A percentile compares a stretch with the other conserved stretches of the same genome.
These are phyloP conservation scores for Pleurotus eryngii DNA, from an alignment of 768 basidiomycete genomes.

Conservation along the genomic window DNA sequence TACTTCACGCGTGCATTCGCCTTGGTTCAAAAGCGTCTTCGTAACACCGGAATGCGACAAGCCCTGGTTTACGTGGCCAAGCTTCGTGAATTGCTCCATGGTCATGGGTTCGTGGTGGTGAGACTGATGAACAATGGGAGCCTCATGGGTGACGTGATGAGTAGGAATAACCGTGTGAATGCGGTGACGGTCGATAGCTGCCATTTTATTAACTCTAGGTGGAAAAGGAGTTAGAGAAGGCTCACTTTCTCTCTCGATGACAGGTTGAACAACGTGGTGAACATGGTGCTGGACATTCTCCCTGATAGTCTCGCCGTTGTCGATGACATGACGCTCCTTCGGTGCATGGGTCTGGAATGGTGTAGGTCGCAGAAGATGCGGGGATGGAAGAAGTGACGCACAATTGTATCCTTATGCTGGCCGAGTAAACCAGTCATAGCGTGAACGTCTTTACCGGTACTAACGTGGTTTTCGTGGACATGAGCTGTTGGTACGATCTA, in stretches of 20 bases:
- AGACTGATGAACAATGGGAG: slow-evolving; percentile 33
- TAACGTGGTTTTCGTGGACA: slow-evolving; percentile 25
- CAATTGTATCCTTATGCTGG: slow-evolving; percentile 24
- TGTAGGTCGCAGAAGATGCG: neutral
- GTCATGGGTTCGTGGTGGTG: slow-evolving; percentile 29
- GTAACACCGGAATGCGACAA: neutral
- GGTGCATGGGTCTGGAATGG: slow-evolving; percentile 14
- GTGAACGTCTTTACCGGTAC: slow-evolving; percentile 24
- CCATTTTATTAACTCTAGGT: neutral
- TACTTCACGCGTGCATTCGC: neutral
- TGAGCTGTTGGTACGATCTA: slow-evolving; percentile 25
- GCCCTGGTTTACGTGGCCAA: slow-evolving; percentile 5
- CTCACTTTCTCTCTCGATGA: slow-evolving; percentile 37
- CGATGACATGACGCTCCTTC: slow-evolving; percentile 28
- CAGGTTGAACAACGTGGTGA: slow-evolving; percentile 34
- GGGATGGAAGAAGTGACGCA: slow-evolving; percentile 9
- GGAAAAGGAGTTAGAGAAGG: neutral
- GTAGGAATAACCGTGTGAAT: slow-evolving; percentile 33
- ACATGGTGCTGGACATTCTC: slow-evolving; percentile 33
- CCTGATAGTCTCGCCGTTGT: slow-evolving; percentile 28
- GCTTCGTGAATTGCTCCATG: slow-evolving; percentile 28
- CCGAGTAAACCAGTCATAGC: slow-evolving; percentile 25
- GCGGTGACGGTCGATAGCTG: slow-evolving; percentile 26
- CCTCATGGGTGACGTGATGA: slow-evolving; percentile 32
- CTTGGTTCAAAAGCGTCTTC: neutral